A percentile compares a stretch with the other conserved stretches of the same genome.
Conservation (phyloP, 2,329 filamentous ascomycete genomes). For the Orbilia javanica region DNA sequence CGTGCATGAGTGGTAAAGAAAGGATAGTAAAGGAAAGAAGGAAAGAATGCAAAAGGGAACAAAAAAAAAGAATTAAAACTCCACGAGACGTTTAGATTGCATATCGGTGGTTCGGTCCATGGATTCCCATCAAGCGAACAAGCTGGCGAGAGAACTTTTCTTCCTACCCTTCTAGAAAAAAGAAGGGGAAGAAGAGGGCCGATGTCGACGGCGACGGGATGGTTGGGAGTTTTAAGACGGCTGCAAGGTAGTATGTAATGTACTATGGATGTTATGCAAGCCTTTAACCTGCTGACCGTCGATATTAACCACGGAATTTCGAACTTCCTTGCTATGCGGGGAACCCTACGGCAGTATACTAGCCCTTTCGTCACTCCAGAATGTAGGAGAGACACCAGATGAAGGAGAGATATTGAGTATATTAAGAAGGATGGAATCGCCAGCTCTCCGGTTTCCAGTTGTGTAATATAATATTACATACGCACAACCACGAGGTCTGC, state of each 20-base stretch:
- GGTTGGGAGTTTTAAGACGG: slow-evolving; percentile 56
- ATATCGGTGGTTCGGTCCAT: slow-evolving; percentile 38
- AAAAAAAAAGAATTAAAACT: slow-evolving; percentile 45
- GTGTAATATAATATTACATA: slow-evolving; percentile 35
- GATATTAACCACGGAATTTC: slow-evolving; percentile 58
- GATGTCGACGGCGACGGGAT: slow-evolving; percentile 55
- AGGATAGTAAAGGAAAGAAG: not conserved
- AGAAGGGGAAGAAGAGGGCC: slow-evolving; percentile 26
- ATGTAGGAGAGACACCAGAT: slow-evolving; percentile 17
- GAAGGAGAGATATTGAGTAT: slow-evolving; percentile 44
- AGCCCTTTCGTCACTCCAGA: not conserved
- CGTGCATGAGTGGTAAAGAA: slow-evolving; percentile 38
- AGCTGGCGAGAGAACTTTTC: slow-evolving; percentile 47
- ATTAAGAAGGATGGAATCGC: slow-evolving; percentile 51
- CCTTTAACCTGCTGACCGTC: slow-evolving; percentile 56
- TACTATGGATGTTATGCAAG: slow-evolving; percentile 30
- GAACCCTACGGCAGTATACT: slow-evolving; percentile 47
- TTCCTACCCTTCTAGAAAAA: slow-evolving; percentile 39
- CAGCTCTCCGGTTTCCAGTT: slow-evolving; percentile 27
- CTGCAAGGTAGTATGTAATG: slow-evolving; percentile 53
- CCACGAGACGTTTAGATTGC: slow-evolving; percentile 51
- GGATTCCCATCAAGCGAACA: slow-evolving; percentile 55
- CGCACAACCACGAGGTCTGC: slow-evolving; percentile 29
- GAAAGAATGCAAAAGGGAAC: not conserved
- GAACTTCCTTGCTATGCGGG: slow-evolving; percentile 52